Evolutionary conservation across 805 yeast genomes (phyloP).

Genomic region (Ogataea nakhonphanomensis): DNA sequence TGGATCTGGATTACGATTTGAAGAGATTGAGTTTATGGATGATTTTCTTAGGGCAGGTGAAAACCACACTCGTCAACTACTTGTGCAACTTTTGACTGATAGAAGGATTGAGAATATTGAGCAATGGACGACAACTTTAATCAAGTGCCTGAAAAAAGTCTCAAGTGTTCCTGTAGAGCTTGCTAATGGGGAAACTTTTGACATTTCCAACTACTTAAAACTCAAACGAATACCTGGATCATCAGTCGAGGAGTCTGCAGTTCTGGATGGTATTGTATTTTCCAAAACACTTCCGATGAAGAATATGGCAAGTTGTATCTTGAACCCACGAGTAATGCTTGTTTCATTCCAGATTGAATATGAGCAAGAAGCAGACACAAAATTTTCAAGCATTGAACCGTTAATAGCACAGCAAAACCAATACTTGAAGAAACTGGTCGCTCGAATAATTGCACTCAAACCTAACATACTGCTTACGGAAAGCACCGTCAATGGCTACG

Average conservation of each 20-base stretch:
- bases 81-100: constrained; percentile 60
- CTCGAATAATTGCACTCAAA: constrained; percentile 66
- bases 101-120: constrained; percentile 48
- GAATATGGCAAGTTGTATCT: constrained; percentile 63
- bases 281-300: constrained; percentile 80
- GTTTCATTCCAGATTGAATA: constrained; percentile 90
- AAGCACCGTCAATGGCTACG: constrained; percentile 78
- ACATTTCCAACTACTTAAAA: constrained; percentile 85
- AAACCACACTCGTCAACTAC: constrained; percentile 46
- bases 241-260: constrained; percentile 50
- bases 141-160: constrained; percentile 49
- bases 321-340: constrained; percentile 72
- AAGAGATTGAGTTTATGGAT: constrained; percentile 31
- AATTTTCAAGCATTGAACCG: constrained; percentile 74
- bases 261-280: constrained; percentile 77
- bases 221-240: constrained; percentile 85
- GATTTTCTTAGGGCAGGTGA: constrained; percentile 35
- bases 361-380: constrained; percentile 44
- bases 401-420: constrained; percentile 86
- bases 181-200: constrained; percentile 67
- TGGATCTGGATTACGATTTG: constrained; percentile 23
- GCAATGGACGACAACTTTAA: constrained; percentile 59
- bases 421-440: constrained; percentile 75
- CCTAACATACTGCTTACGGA: constrained; percentile 81
- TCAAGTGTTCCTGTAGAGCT: constrained; percentile 59